A percentile compares a stretch with the other conserved stretches of the same genome.
These are phyloP conservation scores for Russula brevipes DNA, from an alignment of 768 basidiomycete species.

Conservation along the genomic window DNA sequence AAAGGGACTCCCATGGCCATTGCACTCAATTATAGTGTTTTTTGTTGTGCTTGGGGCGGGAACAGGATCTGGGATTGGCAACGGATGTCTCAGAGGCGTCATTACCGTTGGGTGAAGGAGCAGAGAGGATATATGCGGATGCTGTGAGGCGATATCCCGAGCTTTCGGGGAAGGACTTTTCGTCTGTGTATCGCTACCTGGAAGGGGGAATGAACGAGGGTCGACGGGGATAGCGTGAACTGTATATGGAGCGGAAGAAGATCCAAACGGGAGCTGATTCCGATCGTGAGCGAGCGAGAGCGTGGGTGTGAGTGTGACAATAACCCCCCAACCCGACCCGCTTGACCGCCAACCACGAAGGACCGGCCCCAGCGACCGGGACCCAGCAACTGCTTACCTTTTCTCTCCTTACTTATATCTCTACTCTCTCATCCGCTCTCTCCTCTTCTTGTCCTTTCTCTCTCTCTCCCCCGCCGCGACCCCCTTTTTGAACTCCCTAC, in stretches of 20 bases:
- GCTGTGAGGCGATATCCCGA: slow-evolving; percentile 52
- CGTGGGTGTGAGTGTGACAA: neutral
- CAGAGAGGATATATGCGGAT: slow-evolving; percentile 55
- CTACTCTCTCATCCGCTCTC: neutral
- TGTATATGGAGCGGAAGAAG: no score
- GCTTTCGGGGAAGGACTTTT: slow-evolving; percentile 70
- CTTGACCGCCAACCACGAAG: neutral
- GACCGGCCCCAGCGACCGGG: no score
- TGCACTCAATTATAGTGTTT: slow-evolving; percentile 17
- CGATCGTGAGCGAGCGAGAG: no score
- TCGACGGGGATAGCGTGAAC: neutral
- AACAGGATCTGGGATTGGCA: slow-evolving; percentile 81
- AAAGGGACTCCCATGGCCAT: neutral
- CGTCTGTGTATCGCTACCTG: slow-evolving; percentile 69
- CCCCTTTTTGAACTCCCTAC: neutral
- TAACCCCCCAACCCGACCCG: neutral
- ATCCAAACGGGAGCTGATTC: no score
- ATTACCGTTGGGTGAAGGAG: slow-evolving; percentile 62
- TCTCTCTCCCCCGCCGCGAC: neutral
- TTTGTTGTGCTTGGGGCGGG: slow-evolving; percentile 1
- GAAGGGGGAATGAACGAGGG: slow-evolving; percentile 29
- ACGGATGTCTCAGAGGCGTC: slow-evolving; percentile 51
- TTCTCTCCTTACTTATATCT: slow-evolving; percentile 7
- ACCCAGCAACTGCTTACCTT: neutral
- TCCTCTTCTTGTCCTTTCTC: neutral